Percentiles rank a stretch among this genome's conserved stretches.
phyloP scores from a whole-genome alignment of 2,329 filamentous ascomycete genomes.

The Alternaria arbusti region DNA sequence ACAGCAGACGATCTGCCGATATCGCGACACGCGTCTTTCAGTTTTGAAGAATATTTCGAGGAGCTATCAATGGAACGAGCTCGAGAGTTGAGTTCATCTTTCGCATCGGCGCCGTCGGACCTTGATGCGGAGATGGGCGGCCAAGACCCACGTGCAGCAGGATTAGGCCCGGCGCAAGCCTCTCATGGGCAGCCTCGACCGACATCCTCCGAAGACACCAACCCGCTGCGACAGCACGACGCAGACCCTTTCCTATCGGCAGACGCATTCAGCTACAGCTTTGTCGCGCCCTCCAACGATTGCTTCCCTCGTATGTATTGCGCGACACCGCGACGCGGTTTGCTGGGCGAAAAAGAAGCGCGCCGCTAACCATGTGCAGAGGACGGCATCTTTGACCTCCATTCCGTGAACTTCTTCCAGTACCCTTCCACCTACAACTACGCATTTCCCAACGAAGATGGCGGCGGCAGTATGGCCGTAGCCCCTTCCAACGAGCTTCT shows the following conservation, averaged over 20 bases:
- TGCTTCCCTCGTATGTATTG: conserved; percentile 9
- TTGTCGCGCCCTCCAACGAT: background rate
- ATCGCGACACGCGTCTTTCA: background rate
- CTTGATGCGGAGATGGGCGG: background rate
- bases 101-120: background rate
- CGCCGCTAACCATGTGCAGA: conserved; percentile 30
- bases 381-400: conserved; percentile 7
- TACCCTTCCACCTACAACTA: background rate
- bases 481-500: conserved; percentile 26
- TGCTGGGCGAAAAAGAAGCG: conserved; percentile 7
- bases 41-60: background rate
- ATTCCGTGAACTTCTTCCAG: conserved; percentile 3
- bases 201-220: conserved; percentile 6
- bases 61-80: background rate
- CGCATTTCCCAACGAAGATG: conserved; percentile 29
- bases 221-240: conserved; percentile 11
- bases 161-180: conserved; percentile 15
- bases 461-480: conserved; percentile 42
- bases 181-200: conserved; percentile 9
- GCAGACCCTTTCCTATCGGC: background rate
- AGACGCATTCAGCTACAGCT: background rate
- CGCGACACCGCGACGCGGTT: conserved; percentile 7
- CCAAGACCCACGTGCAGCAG: conserved; percentile 15
- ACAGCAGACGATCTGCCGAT: background rate
- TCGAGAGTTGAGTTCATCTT: background rate